These are phyloP conservation scores for Aegilops bicornis DNA, from an alignment of 176 grass and related monocot species.

Conservation along the genomic window DNA sequence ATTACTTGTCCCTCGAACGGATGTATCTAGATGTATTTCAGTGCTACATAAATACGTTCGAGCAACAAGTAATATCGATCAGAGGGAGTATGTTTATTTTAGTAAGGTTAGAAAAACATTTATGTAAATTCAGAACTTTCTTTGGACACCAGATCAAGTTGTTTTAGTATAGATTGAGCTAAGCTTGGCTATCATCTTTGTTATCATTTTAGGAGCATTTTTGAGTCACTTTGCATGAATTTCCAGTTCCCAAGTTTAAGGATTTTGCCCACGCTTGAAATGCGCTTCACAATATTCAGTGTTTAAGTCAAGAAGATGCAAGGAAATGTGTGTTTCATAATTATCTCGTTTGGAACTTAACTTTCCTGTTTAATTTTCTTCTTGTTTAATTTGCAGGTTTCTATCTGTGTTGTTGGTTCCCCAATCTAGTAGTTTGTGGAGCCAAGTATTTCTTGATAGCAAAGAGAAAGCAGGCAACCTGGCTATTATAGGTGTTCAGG, in stretches of 20 bases:
- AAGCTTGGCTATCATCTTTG: neutral
- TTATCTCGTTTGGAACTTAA: neutral
- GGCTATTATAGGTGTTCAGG: constrained; percentile 16
- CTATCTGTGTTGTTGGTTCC: constrained; percentile 20
- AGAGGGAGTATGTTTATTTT: neutral
- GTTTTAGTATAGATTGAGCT: neutral
- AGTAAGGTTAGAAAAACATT: neutral
- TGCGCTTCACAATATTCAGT: neutral
- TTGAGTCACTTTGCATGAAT: neutral
- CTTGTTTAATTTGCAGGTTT: constrained; percentile 30
- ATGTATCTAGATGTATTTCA: too few species aligned
- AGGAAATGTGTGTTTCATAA: neutral
- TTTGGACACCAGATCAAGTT: neutral
- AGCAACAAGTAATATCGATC: too few species aligned
- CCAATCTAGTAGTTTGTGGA: constrained; percentile 32
- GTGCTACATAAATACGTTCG: too few species aligned
- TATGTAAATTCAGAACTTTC: neutral
- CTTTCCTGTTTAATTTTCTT: neutral
- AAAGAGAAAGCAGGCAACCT: constrained; percentile 33
- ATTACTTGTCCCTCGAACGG: too few species aligned
- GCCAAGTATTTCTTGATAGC: constrained; percentile 33
- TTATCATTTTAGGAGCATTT: neutral
- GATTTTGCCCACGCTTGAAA: neutral
- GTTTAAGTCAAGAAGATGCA: neutral
- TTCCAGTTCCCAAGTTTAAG: neutral